Evolutionary conservation across 192 early-diverging fungal species (phyloP).

Genomic region (Backusella macrospora): DNA sequence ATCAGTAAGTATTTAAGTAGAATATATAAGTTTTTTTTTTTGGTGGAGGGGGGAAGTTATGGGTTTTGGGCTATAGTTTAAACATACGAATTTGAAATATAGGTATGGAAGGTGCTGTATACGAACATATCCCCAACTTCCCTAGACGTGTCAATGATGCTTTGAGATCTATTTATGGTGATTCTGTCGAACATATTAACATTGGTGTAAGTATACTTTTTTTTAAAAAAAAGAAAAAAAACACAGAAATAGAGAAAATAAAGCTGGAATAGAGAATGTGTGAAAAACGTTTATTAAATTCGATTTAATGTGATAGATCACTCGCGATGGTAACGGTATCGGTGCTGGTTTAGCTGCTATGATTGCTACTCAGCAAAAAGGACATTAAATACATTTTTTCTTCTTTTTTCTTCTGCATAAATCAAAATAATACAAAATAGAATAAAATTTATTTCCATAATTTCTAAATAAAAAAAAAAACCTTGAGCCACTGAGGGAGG

Average conservation of each 20-base stretch:
- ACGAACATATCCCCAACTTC: conserved; percentile 64
- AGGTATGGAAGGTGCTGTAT: conserved; percentile 65
- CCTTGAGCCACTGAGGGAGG: no score
- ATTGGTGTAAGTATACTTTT: conserved; percentile 36
- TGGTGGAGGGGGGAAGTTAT: no score
- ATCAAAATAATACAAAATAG: no score
- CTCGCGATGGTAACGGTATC: conserved; percentile 71
- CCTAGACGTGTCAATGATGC: conserved; percentile 32
- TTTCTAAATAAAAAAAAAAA: no score
- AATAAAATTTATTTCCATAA: no score
- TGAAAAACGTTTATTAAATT: no score
- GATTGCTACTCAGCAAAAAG: conserved; percentile 33
- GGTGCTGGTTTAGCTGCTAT: conserved; percentile 73
- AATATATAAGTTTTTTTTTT: not conserved
- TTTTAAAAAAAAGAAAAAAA: not conserved
- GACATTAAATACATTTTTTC: not conserved
- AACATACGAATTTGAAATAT: not conserved
- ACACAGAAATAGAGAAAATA: not conserved
- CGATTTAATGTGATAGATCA: not conserved
- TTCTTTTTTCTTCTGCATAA: not conserved
- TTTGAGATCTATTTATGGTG: conserved; percentile 30
- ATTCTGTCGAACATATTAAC: conserved; percentile 33
- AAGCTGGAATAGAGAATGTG: not conserved
- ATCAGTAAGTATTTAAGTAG: conserved; percentile 34
- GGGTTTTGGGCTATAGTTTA: not conserved